Base-by-base conservation (phyloP, 192 early-diverging fungal genomes). In the Entomortierella chlamydospora region DNA sequence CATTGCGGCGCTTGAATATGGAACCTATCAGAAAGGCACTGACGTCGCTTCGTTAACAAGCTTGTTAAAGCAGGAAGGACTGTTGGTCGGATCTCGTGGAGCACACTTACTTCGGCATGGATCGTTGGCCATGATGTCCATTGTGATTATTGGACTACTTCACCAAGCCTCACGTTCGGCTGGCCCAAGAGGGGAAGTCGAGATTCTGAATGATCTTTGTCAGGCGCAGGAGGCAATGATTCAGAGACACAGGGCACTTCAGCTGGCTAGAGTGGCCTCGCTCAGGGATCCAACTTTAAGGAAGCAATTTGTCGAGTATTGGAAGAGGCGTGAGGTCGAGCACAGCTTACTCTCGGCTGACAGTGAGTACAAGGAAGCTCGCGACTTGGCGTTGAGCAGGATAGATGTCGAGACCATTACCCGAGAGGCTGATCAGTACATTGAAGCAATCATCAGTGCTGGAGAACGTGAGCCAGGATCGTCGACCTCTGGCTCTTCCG, bases 251-350 rank as follows among this genome's bases (percentile, higher is more conserved):
- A 43, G 76, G 25, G 68, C 76, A 2, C 42, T 79, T 37, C 76
- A 79, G 51, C 54, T 79, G 51, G 76, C 76, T 0, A 51, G 76
- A 43, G 68, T 66, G 0, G 76, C 76, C 4, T 79, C 76, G 0
- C 23, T 79, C 29, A 64, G 76, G 23, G 62, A 79, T 26, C 68
- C 67, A 17, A 12, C 61, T 50, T 43, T 79, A 23, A 68, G 76
- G 20, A 79, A 79, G 29, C 76, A 79, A 51, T 79, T 79, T 70
- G 63, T 79, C 23, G 76, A 79, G 42, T 79, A 79, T 49, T 79
- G 76, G 76, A 79, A 79, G 41, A 54, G 45, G 30, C 61, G 76
- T 9, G 76, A 79, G 76, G 65, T 79, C 13, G 76, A 79, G 41
- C 76, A 79, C 45, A 49, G 57, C n/a, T 9, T 79, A 20, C 15